phyloP scores from a whole-genome alignment of 1,139 yeast species.

The Saccharomyces pastorianus region DNA sequence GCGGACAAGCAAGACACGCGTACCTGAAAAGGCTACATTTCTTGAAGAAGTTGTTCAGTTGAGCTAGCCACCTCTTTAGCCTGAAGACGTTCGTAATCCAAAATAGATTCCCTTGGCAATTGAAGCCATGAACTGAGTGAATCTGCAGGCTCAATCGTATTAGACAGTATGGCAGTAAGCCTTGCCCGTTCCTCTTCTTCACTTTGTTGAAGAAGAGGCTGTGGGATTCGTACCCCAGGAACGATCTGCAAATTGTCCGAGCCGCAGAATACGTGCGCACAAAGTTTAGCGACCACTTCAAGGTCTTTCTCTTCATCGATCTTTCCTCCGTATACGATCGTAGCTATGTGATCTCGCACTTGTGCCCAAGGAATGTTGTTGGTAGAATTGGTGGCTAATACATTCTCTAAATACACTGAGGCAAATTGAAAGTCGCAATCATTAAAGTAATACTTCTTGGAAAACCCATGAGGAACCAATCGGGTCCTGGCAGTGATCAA shows the following conservation, averaged over 20 bases:
- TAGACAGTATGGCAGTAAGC: background rate
- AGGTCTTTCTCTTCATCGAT: conserved; percentile 45
- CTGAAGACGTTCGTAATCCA: conserved; percentile 9
- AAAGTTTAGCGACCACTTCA: conserved; percentile 7
- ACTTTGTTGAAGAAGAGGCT: background rate
- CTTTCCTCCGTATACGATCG: conserved; percentile 69
- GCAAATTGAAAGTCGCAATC: conserved; percentile 62
- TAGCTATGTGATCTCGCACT: conserved; percentile 43
- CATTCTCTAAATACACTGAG: conserved; percentile 20
- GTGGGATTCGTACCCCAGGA: conserved; percentile 7
- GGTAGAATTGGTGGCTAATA: conserved; percentile 15
- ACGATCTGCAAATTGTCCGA: conserved; percentile 3
- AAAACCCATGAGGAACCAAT: conserved; percentile 57
- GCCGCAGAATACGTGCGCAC: conserved; percentile 8
- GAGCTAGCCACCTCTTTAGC: conserved; percentile 6
- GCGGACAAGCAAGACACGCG: background rate
- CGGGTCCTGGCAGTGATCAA: conserved; percentile 51
- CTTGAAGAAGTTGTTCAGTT: conserved; percentile 2
- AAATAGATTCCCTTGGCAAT: conserved; percentile 11
- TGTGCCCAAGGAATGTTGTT: conserved; percentile 49
- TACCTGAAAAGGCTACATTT: background rate
- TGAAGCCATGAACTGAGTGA: conserved; percentile 13
- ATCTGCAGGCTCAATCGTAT: conserved; percentile 4
- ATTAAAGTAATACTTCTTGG: conserved; percentile 56
- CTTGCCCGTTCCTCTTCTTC: background rate